Conservation (phyloP, 257 asterid species). For the Nicotiana noctiflora region DNA sequence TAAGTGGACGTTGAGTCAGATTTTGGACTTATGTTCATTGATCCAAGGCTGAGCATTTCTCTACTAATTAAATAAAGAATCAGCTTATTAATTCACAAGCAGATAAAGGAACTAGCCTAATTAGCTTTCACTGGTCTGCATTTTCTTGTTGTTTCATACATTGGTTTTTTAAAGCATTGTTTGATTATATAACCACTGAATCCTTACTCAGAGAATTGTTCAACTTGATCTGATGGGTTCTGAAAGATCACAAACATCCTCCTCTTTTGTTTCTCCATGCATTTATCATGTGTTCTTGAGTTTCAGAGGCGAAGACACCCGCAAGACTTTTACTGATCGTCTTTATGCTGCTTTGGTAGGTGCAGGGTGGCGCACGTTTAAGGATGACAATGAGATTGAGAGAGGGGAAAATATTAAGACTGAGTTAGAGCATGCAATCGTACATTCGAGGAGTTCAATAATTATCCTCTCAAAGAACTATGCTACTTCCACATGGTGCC, state of each 20-base stretch:
- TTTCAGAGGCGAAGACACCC: slow-evolving; percentile 4
- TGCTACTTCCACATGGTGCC: slow-evolving; percentile 9
- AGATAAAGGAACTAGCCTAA: neutral
- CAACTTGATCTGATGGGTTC: neutral
- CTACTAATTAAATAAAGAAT: neutral
- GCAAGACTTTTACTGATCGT: slow-evolving; percentile 3
- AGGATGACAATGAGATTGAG: neutral
- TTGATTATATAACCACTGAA: neutral
- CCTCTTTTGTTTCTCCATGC: neutral
- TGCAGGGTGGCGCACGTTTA: neutral
- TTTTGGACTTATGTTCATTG: neutral
- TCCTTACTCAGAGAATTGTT: neutral
- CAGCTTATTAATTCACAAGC: neutral
- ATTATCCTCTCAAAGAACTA: neutral
- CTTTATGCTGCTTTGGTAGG: neutral
- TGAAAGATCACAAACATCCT: neutral
- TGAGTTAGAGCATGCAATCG: neutral
- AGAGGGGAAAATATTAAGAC: slow-evolving; percentile 2
- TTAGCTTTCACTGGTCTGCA: neutral
- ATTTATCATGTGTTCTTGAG: slow-evolving; percentile 9
- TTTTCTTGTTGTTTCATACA: neutral
- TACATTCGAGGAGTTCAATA: slow-evolving; percentile 1
- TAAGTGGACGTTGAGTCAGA: neutral
- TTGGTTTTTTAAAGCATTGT: neutral
- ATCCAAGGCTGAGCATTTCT: neutral